phyloP scores from a whole-genome alignment of 2,329 filamentous ascomycete genomes.

The Ophiocordyceps unilateralis region DNA sequence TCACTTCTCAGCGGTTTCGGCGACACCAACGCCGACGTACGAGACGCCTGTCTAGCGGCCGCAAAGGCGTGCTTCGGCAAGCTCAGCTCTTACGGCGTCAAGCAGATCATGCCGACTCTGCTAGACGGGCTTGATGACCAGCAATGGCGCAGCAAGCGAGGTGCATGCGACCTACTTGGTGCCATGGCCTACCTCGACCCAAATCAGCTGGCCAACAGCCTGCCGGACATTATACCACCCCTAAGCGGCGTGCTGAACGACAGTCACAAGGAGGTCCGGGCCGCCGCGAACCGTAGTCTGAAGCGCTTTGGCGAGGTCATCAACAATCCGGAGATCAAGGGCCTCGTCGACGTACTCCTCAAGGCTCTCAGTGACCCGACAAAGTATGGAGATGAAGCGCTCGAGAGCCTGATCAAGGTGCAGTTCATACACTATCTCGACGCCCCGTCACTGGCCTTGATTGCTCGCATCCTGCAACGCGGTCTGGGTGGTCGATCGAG shows the following conservation, averaged over 20 bases:
- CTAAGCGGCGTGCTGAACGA: constrained; percentile 89
- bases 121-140: constrained; percentile 84
- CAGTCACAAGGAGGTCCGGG: constrained; percentile 91
- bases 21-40: constrained; percentile 72
- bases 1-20: constrained; percentile 81
- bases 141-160: constrained; percentile 97
- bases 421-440: constrained; percentile 98
- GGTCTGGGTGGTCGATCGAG: constrained; percentile 80
- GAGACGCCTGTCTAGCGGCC: constrained; percentile 81
- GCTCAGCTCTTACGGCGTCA: constrained; percentile 89
- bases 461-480: constrained; percentile 88
- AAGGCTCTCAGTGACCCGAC: constrained; percentile 96
- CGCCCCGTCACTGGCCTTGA: constrained; percentile 81
- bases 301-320: constrained; percentile 98
- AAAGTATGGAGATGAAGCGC: constrained; percentile 86
- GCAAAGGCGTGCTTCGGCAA: constrained; percentile 89
- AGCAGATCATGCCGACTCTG: constrained; percentile 80
- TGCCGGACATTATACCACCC: constrained; percentile 93
- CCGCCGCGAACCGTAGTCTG: constrained; percentile 83
- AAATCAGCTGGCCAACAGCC: constrained; percentile 75
- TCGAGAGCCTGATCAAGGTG: constrained; percentile 93
- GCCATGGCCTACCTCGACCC: constrained; percentile 98
- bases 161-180: constrained; percentile 87
- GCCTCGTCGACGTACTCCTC: constrained; percentile 74
- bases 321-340: constrained; percentile 92